phyloP scores from a whole-genome alignment of 495 filamentous ascomycete genomes.

The Jackrogersella minutella region DNA sequence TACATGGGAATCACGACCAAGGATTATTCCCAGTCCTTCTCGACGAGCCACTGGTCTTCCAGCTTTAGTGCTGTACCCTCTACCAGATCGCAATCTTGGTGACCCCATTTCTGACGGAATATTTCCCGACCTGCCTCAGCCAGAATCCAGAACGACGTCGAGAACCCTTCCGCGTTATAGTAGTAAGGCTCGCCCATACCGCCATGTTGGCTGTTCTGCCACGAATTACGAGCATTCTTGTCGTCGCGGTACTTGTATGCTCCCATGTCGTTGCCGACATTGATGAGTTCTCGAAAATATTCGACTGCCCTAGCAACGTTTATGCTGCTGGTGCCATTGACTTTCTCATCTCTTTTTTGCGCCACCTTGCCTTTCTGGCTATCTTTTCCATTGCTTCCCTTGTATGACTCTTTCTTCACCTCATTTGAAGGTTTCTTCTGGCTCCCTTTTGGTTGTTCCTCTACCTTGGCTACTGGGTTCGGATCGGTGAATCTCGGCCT shows the following conservation, averaged over 20 bases:
- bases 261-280: conserved; percentile 49
- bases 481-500: conserved; percentile 45
- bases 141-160: conserved; percentile 43
- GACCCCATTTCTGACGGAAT: conserved; percentile 46
- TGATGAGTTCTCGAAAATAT: conserved; percentile 48
- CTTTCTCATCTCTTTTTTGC: conserved; percentile 4
- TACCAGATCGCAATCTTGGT: conserved; percentile 40
- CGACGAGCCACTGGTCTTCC: conserved; percentile 45
- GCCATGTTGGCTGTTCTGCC: conserved; percentile 60
- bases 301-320: conserved; percentile 38
- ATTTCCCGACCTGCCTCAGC: conserved; percentile 44
- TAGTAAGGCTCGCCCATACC: conserved; percentile 65
- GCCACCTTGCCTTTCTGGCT: conserved; percentile 3
- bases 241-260: conserved; percentile 52
- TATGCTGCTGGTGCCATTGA: neutral
- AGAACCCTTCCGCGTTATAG: conserved; percentile 58
- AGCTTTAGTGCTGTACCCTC: conserved; percentile 37
- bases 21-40: conserved; percentile 44
- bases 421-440: conserved; percentile 1
- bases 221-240: conserved; percentile 55
- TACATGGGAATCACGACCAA: neutral
- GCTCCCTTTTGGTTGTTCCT: conserved; percentile 12
- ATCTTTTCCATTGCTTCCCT: neutral
- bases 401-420: neutral
- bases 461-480: conserved; percentile 36